Percentiles rank a stretch among this genome's conserved stretches.
These are phyloP conservation scores for Teratosphaeria epicoccoides DNA, from an alignment of 2,329 filamentous ascomycete genomes.

Conservation along the genomic window DNA sequence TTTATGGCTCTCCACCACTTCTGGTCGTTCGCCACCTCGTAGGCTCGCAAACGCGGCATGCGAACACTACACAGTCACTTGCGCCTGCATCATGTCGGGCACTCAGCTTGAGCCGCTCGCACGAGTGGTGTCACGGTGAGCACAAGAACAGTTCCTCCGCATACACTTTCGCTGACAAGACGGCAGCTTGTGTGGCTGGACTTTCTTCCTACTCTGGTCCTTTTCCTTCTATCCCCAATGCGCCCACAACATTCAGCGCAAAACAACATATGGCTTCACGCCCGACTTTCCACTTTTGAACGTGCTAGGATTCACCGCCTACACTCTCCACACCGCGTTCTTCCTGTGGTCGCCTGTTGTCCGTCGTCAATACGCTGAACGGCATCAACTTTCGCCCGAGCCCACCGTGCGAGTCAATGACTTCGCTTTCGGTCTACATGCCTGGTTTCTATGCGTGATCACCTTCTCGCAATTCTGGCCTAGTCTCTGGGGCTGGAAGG, in stretches of 20 bases:
- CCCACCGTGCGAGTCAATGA: slow-evolving; percentile 88
- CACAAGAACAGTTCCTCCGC: neutral
- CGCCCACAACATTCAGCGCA: slow-evolving; percentile 64
- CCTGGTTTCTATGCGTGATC: slow-evolving; percentile 58
- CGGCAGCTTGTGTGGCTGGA: slow-evolving; percentile 21
- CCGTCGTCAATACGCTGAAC: slow-evolving; percentile 69
- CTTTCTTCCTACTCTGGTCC: slow-evolving; percentile 46
- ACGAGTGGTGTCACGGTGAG: slow-evolving; percentile 11
- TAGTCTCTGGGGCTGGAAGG: slow-evolving; percentile 63
- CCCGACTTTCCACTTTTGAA: slow-evolving; percentile 81
- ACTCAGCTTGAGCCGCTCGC: neutral
- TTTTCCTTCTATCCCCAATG: slow-evolving; percentile 88
- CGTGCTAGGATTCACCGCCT: slow-evolving; percentile 59
- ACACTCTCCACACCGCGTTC: slow-evolving; percentile 57
- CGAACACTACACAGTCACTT: too few relatives aligned
- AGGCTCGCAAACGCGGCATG: too few relatives aligned
- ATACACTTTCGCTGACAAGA: neutral
- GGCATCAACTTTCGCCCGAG: slow-evolving; percentile 60
- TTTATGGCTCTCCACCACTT: neutral
- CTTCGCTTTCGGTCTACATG: slow-evolving; percentile 76
- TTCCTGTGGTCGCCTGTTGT: slow-evolving; percentile 74
- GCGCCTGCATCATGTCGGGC: neutral
- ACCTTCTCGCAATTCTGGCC: slow-evolving; percentile 69
- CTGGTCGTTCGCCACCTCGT: neutral
- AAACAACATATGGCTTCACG: slow-evolving; percentile 70